These are phyloP conservation scores for Colletotrichum sp. DNA, from an alignment of 2,329 filamentous ascomycete species.

Conservation along the genomic window DNA sequence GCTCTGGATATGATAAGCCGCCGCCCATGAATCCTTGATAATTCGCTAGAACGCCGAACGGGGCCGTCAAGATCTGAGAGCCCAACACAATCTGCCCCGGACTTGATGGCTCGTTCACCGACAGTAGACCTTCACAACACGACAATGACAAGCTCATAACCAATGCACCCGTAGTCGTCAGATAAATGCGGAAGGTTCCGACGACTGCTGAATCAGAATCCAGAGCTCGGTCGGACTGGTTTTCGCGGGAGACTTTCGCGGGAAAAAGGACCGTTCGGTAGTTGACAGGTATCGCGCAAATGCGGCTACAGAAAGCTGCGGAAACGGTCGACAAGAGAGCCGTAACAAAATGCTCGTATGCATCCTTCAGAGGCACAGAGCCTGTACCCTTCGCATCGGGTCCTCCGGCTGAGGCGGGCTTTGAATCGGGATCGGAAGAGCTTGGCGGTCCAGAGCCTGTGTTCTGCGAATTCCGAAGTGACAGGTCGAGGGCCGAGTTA, in stretches of 20 bases:
- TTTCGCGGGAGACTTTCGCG: conserved; percentile 15
- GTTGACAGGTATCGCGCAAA: conserved; percentile 58
- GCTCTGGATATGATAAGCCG: conserved; percentile 38
- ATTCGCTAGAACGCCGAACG: conserved; percentile 55
- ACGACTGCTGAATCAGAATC: conserved; percentile 16
- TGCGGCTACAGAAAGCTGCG: conserved; percentile 51
- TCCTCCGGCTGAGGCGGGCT: conserved; percentile 24
- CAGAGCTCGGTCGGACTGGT: not conserved
- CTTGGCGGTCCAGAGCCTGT: conserved; percentile 26
- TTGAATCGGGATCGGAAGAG: conserved; percentile 29
- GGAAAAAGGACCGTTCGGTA: conserved; percentile 55
- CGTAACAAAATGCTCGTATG: conserved; percentile 60
- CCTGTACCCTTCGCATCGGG: conserved; percentile 38
- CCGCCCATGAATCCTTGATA: conserved; percentile 40
- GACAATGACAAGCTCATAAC: conserved; percentile 55
- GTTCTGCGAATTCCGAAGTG: conserved; percentile 31
- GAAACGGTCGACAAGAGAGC: conserved; percentile 58
- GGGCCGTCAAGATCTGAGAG: conserved; percentile 57
- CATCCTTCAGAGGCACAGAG: conserved; percentile 44
- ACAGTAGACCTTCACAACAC: conserved; percentile 50
- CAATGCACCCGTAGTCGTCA: conserved; percentile 61
- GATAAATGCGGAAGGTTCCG: conserved; percentile 57
- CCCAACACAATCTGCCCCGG: conserved; percentile 44
- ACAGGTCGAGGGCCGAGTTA: conserved; percentile 42
- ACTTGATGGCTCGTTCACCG: conserved; percentile 48